Conservation (phyloP, 169 alveolate species). For the Cryptosporidium ryanae region DNA sequence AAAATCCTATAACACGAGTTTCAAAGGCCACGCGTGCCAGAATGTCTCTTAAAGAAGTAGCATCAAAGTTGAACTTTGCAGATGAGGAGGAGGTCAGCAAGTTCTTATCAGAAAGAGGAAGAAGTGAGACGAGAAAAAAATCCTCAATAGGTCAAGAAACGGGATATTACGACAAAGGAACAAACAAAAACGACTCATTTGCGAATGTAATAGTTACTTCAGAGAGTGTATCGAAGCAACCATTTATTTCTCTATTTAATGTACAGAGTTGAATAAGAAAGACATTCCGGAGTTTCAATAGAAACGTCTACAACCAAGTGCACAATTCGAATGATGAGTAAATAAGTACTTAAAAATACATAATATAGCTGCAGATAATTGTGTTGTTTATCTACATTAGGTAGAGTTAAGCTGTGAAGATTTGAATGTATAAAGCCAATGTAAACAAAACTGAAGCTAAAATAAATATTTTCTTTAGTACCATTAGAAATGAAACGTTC, state of each 20-base stretch:
- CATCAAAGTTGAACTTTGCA: not conserved
- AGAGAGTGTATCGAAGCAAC: slow-evolving; percentile 18
- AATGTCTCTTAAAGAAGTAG: slow-evolving; percentile 16
- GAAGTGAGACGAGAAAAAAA: not conserved
- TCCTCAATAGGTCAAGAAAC: not conserved
- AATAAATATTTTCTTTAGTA: not conserved
- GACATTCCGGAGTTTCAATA: too few relatives aligned
- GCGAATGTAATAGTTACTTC: slow-evolving; percentile 29
- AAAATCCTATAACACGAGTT: slow-evolving; percentile 2
- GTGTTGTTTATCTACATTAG: too few relatives aligned
- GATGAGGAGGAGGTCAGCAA: not conserved
- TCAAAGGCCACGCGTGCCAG: slow-evolving; percentile 42
- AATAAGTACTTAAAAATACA: too few relatives aligned
- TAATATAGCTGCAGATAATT: too few relatives aligned
- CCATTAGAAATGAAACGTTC: not conserved
- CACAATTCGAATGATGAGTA: too few relatives aligned
- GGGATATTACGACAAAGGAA: not conserved
- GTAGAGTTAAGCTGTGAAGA: not conserved
- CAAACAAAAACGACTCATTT: not conserved
- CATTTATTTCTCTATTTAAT: slow-evolving; percentile 47
- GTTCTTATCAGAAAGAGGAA: not conserved
- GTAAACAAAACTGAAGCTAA: too few relatives aligned
- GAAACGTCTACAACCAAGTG: too few relatives aligned
- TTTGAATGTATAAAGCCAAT: not conserved
- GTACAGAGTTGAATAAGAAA: not conserved